Evolutionary conservation across 2,329 filamentous ascomycete species (phyloP), one percentile per base, ranked within the genome.

Genomic region (Venturia nashicola): DNA sequence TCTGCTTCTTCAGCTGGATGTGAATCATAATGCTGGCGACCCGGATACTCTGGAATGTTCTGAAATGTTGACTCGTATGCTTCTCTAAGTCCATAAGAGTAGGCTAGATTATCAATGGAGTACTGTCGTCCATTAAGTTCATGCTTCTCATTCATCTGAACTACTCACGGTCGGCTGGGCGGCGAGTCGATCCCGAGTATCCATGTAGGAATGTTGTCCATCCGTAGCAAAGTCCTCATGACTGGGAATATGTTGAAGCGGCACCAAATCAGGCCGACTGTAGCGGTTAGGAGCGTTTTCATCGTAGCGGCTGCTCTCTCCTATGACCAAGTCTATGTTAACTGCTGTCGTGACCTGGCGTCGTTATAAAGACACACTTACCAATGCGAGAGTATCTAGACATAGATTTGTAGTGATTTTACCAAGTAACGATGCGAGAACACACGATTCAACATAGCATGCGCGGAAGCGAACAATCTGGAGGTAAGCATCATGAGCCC

Each of bases 11-110:
- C 84, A 43, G 83, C 78, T 5, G 81, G 80, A 12, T 83, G 78
- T 12, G 90, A 88, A 68, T 91, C 83, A 75, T 96, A 96, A 1
- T 90, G 88, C 68, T 88, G 91, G 70, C 91, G 86, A 66, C 96
- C 77, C 76, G 61, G 76, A 75, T 59, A 72, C 80, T 48, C 74
- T 55, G 76, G 61, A 76, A 79, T 75, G 63, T 78, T 76, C 65
- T 78, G 75, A 66, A 77, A 76, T 66, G 78, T 76, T 65, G 79
- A 74, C 67, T 86, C 83, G 71, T 85, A 87, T 62, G 79, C 78
- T 68, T 86, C 81, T 70, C 83, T 82, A 70, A 86, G 83, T 20
- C 83, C 82, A 70, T 84, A 87, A 14, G 84, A 85, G 69, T 81
- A 81, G 59, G 81, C 76, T 48, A 90, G 82, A 71, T 88, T 86